phyloP scores from a whole-genome alignment of 2,329 filamentous ascomycete species.

The Cladosporium velox region DNA sequence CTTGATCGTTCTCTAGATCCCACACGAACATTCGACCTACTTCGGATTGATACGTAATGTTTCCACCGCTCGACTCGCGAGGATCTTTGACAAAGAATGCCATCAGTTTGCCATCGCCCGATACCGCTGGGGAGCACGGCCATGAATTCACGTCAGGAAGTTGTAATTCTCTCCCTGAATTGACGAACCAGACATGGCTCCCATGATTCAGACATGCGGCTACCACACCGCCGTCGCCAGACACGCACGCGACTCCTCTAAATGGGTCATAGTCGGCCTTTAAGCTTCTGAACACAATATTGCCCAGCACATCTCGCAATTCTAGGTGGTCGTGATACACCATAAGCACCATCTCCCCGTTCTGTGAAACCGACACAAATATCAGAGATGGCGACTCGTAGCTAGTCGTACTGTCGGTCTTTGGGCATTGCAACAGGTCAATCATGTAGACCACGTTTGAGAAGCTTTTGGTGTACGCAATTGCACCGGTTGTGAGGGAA shows the following conservation, averaged over 20 bases:
- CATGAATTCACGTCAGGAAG: background rate
- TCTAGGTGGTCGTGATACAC: background rate
- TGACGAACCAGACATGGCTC: background rate
- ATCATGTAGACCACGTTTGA: background rate
- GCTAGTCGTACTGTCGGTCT: background rate
- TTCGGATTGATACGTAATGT: too few species aligned
- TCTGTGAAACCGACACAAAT: background rate
- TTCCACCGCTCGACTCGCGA: background rate
- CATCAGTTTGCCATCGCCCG: background rate
- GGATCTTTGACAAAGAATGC: background rate
- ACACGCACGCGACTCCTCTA: background rate
- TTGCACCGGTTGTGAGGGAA: background rate
- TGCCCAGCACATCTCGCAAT: background rate
- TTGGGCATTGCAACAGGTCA: background rate
- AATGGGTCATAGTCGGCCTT: background rate
- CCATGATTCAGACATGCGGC: background rate
- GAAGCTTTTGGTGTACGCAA: background rate
- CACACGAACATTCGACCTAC: background rate
- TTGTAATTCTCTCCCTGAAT: background rate
- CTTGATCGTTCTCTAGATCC: background rate
- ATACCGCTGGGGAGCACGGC: background rate
- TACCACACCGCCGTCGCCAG: background rate
- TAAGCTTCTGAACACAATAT: background rate
- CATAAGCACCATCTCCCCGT: background rate
- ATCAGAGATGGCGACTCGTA: too few species aligned